Base-by-base conservation (phyloP, 1,139 yeast genomes). In the Taphrina confusa region DNA sequence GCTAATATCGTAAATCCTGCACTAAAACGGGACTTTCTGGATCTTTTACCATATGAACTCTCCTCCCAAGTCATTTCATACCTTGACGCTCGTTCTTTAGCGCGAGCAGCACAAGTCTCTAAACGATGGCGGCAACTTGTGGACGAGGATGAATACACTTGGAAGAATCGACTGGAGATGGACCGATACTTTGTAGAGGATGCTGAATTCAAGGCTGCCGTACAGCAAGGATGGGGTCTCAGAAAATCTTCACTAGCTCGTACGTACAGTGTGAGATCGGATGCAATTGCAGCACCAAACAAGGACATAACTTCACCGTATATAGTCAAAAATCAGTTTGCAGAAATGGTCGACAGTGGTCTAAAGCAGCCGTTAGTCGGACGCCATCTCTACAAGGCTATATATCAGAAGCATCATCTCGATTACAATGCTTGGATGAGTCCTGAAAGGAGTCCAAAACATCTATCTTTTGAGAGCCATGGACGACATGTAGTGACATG, bases 401-500 rank as follows among this genome's bases (percentile, higher is more conserved):
- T 86, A 52, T 87, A 84, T 73, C 81, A 85, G 61, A 80, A 87
- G 66, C 80, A 92, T 62, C 75, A 77, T 52, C 75, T 82, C n/a
- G 82, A 88, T 40, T 78, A 83, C 61, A 76, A 79, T 57, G 81
- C 94, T 39, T 92, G 98, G 98, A 85, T 84, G 82, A 81, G 85
- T 67, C 87, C 94, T 0, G 74, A 73, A 27, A 87, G 81, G 68
- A 77, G 75, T 55, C 97, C 97, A 1, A 79, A 78, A 61, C 80
- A 87, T 63, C 80, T 85, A 23, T 82, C 89, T 40, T 80, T 88
- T 16, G 79, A 81, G 11, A 94, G 94, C 14, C 87, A 84, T 67
- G 89, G 90, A 46, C 78, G 82, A 30, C 85, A 85, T 67, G 95
- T 91, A 9, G 95, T 94, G 1, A 92, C 99, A 0, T 94, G 97